Evolutionary conservation across 257 asterid genomes (phyloP).

Genomic region (Paulownia fortunei): DNA sequence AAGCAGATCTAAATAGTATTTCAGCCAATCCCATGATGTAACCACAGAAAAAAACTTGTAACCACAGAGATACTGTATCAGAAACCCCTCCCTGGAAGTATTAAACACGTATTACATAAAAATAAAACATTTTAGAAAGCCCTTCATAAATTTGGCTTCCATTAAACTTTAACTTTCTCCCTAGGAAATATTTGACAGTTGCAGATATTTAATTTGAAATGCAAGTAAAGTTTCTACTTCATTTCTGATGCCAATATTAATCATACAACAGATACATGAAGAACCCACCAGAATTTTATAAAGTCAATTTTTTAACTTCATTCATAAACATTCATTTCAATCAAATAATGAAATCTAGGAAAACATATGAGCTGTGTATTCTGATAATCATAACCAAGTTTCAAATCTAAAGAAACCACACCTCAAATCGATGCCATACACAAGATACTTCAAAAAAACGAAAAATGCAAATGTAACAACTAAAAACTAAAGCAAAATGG

Average conservation of each 20-base stretch:
- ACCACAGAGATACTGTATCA: not conserved
- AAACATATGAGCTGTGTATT: not conserved
- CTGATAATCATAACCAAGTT: not conserved
- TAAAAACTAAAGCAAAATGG: too few relatives aligned
- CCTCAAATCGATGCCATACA: too few relatives aligned
- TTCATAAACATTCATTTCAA: not conserved
- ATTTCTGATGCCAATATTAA: not conserved
- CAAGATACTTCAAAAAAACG: too few relatives aligned
- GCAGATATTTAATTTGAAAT: not conserved
- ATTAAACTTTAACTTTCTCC: not conserved
- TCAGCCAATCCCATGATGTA: not conserved
- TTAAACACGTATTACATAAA: not conserved
- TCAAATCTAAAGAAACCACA: conserved; percentile 1
- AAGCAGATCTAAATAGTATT: not conserved
- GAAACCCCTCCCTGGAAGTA: not conserved
- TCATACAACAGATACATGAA: not conserved
- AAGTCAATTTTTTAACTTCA: not conserved
- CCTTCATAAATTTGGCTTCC: too few relatives aligned
- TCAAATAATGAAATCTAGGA: not conserved
- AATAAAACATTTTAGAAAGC: not conserved
- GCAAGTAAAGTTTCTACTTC: not conserved
- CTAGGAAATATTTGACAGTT: not conserved
- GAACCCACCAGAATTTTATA: not conserved
- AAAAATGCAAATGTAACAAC: too few relatives aligned
- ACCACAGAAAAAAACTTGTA: not conserved